Conservation (phyloP, 148 eudicot species). For the Camellia sinensis region DNA sequence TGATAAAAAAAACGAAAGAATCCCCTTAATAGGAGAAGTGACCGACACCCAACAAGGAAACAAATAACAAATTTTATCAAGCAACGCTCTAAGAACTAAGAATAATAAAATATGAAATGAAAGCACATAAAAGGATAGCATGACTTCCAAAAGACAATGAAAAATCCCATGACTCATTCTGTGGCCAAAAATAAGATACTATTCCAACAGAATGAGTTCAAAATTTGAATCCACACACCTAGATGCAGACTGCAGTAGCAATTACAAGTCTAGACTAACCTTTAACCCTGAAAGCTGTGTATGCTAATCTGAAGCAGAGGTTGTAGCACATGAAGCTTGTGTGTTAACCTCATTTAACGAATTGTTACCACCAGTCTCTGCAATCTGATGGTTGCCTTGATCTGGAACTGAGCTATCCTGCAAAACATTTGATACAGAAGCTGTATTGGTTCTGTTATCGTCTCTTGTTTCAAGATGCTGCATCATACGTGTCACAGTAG, state of each 20-base stretch:
- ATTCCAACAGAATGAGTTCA: constrained; percentile 5
- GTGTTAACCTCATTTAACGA: constrained; percentile 33
- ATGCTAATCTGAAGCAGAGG: constrained; percentile 49
- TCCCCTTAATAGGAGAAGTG: too few relatives aligned
- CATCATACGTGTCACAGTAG: constrained; percentile 73
- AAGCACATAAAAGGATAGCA: background rate
- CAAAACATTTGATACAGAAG: constrained; percentile 38
- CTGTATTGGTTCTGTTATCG: constrained; percentile 29
- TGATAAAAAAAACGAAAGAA: too few relatives aligned
- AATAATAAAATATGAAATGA: background rate
- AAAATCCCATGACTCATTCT: background rate
- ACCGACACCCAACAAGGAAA: too few relatives aligned
- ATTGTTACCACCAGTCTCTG: constrained; percentile 22
- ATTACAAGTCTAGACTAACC: constrained; percentile 30
- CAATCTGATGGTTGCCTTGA: constrained; percentile 26
- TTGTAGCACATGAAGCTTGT: constrained; percentile 44
- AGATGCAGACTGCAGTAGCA: background rate
- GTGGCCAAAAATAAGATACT: background rate
- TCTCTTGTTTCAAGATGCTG: constrained; percentile 60
- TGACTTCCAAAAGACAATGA: background rate
- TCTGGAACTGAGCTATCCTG: constrained; percentile 39
- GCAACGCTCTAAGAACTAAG: background rate
- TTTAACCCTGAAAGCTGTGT: constrained; percentile 32
- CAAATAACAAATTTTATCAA: too few relatives aligned
- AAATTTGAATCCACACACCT: background rate